Percentiles rank a stretch among this genome's conserved stretches.
Conservation (phyloP, 1,139 yeast genomes). For the Suhomyces bolitotheri region DNA sequence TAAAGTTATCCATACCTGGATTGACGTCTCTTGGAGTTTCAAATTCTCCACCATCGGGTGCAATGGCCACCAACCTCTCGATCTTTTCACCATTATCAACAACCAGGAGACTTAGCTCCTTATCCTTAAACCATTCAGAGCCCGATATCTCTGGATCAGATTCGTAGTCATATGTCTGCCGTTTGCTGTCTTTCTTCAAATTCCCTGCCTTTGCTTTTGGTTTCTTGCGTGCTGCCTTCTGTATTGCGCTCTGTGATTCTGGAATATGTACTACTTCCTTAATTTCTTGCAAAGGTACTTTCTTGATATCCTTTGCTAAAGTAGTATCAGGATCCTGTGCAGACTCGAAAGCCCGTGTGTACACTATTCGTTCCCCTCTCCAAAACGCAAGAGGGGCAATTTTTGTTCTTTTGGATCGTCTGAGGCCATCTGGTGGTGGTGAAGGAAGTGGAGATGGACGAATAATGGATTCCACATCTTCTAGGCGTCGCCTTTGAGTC, state of each 20-base stretch:
- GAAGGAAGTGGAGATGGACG: slow-evolving; percentile 39
- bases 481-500: slow-evolving; percentile 7
- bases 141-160: slow-evolving; percentile 48
- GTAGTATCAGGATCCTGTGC: slow-evolving; percentile 41
- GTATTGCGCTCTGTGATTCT: slow-evolving; percentile 18
- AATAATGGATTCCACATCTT: slow-evolving; percentile 1
- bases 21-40: slow-evolving; percentile 35
- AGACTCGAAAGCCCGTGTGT: slow-evolving; percentile 49
- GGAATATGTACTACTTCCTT: slow-evolving; percentile 58
- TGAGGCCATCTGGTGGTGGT: slow-evolving; percentile 48
- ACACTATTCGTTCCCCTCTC: slow-evolving; percentile 78
- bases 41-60: slow-evolving; percentile 58
- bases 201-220: slow-evolving; percentile 17
- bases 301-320: slow-evolving; percentile 33
- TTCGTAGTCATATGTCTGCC: slow-evolving; percentile 32
- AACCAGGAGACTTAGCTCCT: slow-evolving; percentile 50
- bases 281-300: slow-evolving; percentile 57
- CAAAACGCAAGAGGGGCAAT: slow-evolving; percentile 80
- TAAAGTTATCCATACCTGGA: slow-evolving; percentile 53
- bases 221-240: slow-evolving; percentile 13
- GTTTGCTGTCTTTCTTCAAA: slow-evolving; percentile 11
- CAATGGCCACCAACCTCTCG: slow-evolving; percentile 63
- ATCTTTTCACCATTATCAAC: slow-evolving; percentile 49
- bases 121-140: slow-evolving; percentile 57
- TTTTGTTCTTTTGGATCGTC: slow-evolving; percentile 61